Evolutionary conservation across 164 flowering plant species (phyloP).

Genomic region (Malania oleifera): DNA sequence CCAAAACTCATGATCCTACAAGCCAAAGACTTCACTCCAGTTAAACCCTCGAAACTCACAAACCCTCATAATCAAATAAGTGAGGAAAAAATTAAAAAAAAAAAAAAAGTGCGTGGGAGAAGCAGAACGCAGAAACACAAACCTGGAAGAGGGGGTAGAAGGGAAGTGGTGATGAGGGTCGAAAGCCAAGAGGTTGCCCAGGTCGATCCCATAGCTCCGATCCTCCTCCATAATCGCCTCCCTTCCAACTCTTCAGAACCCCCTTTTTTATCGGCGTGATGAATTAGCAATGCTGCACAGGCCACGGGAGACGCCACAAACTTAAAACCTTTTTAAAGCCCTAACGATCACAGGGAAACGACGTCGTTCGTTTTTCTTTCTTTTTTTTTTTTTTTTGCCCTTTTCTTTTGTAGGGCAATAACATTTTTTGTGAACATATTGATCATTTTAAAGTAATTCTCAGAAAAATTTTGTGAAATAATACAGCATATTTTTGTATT

Average conservation of each 20-base stretch:
- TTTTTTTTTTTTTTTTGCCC: no score
- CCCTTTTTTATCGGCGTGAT: no score
- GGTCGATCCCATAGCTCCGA: constrained; percentile 38
- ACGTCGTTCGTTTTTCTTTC: no score
- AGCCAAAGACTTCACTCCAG: neutral
- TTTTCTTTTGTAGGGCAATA: no score
- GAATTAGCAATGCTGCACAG: no score
- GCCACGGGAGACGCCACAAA: no score
- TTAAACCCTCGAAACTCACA: neutral
- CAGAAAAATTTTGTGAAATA: no score
- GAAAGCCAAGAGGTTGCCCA: constrained; percentile 71
- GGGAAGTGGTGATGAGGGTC: constrained; percentile 52
- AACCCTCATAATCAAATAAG: neutral
- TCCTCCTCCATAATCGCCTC: constrained; percentile 11
- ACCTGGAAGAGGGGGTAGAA: constrained; percentile 61
- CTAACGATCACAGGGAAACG: no score
- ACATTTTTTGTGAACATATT: no score
- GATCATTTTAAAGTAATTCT: no score
- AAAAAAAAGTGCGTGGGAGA: neutral
- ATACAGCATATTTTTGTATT: no score
- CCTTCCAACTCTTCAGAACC: neutral
- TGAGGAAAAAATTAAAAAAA: neutral
- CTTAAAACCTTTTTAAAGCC: no score
- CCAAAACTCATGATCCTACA: neutral
- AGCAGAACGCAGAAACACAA: neutral